Conservation (phyloP, 108 stramenopile species). For the Nitzschia palea region DNA sequence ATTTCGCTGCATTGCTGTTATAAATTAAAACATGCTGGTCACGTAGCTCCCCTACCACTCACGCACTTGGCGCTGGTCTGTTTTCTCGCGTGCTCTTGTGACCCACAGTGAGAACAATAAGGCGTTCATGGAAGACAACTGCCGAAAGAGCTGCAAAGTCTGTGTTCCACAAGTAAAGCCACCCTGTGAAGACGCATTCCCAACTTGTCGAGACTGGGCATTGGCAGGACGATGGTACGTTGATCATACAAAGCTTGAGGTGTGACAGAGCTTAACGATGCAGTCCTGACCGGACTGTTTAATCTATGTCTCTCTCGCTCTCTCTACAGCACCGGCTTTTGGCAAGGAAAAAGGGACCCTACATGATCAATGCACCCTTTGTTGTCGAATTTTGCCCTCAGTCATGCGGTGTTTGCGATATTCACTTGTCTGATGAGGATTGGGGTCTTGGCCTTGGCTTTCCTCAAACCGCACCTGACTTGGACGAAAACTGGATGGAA, state of each 20-base stretch:
- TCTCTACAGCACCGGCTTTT: slow-evolving; percentile 18
- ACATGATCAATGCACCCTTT: slow-evolving; percentile 10
- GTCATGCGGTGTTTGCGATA: slow-evolving; percentile 22
- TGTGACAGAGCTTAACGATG: too few relatives aligned
- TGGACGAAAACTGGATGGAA: slow-evolving; percentile 5
- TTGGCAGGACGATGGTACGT: slow-evolving; percentile 15
- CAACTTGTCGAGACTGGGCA: slow-evolving; percentile 21
- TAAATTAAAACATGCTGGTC: too few relatives aligned
- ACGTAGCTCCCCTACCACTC: too few relatives aligned
- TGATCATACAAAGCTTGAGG: too few relatives aligned
- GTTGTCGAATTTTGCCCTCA: slow-evolving; percentile 29
- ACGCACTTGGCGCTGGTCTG: background rate
- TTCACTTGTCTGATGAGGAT: slow-evolving; percentile 24
- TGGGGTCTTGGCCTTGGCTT: slow-evolving; percentile 12
- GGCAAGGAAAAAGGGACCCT: slow-evolving; percentile 12
- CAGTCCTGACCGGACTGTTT: too few relatives aligned
- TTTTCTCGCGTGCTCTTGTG: background rate
- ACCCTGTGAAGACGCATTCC: slow-evolving; percentile 4
- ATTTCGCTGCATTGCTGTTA: background rate
- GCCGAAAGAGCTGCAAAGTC: slow-evolving; percentile 17
- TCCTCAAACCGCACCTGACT: slow-evolving; percentile 21
- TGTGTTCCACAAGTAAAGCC: background rate
- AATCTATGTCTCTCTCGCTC: background rate
- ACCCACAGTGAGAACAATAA: slow-evolving; percentile 15
- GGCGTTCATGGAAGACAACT: slow-evolving; percentile 19